phyloP scores from a whole-genome alignment of 345 rosid species.

The Hibiscus syriacus region DNA sequence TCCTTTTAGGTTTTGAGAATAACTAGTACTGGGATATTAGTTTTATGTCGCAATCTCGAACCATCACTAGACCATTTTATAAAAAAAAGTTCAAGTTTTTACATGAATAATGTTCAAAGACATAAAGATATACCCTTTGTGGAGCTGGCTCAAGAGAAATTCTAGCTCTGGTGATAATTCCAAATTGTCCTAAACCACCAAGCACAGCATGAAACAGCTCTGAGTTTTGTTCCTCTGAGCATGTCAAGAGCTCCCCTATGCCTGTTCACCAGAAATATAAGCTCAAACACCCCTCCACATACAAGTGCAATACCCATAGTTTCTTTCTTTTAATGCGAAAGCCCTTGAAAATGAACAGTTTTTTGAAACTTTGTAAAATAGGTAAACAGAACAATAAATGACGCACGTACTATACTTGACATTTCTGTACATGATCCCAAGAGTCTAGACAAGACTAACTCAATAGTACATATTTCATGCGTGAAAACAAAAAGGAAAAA shows the following conservation, averaged over 20 bases:
- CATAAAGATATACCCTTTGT: conserved; percentile 53
- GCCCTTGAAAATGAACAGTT: no score
- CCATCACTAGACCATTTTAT: not conserved
- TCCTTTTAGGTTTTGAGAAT: no score
- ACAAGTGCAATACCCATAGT: no score
- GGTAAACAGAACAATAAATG: no score
- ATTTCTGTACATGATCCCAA: no score
- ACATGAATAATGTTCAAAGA: not conserved
- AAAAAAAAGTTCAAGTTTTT: not conserved
- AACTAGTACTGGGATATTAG: no score
- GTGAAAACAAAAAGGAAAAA: not conserved
- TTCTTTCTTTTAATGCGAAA: no score
- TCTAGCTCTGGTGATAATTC: conserved; percentile 93
- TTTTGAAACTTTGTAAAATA: no score
- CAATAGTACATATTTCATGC: not conserved
- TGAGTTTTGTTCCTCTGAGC: conserved; percentile 59
- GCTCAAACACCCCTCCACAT: not conserved
- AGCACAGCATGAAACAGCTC: conserved; percentile 80
- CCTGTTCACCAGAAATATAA: conserved; percentile 30
- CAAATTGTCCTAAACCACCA: conserved; percentile 98
- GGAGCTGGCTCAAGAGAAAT: conserved; percentile 90
- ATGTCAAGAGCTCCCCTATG: conserved; percentile 67
- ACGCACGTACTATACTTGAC: no score
- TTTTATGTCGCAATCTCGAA: no score
- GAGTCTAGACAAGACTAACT: not conserved